Evolutionary conservation across 306 rosid genomes (phyloP), one percentile per base, ranked within the genome.

Genomic region (Quercus bicolor): DNA sequence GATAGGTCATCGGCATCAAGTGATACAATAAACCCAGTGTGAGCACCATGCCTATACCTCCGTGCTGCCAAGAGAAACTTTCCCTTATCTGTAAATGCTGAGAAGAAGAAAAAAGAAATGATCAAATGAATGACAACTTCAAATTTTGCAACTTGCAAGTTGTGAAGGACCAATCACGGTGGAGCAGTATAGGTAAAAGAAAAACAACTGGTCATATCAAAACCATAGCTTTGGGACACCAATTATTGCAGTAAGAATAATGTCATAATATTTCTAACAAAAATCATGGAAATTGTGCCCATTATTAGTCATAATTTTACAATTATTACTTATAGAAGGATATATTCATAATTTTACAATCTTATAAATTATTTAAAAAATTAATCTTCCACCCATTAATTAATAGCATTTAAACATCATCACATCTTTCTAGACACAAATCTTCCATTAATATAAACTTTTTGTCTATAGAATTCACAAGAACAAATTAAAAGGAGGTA

Each of bases 11-110:
- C 94, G 23, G 88, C 91, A 79, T 90, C 98, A 12, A 96, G 98
- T 13, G 99, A 96, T 81, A 96, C 91, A 81, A 93, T 92, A 85
- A 91, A 96, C 78, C 90, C 99, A 2, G 87, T 84, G 77, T 93
- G 96, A 34, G 99, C 91, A 70, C 99, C 98, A 64, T 86, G 88
- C 86, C 98, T 91, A 80, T 89, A 89, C 86, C 96, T 93, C 81
- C 94, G 90, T 14, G 96, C 99, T 14, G 99, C 98, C 78, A 96
- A 88, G 73, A 96, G 94, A 80, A 96, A 91, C 84, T 96, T 93
- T 71, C 99, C 99, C 84, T 88, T 86, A 48, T 96, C 99, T 68
- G 93, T 84, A 81, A 91, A 91, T 83, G 99, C 99, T 96, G 93
- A 56, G 53, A 72, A 74, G 61, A 51, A 20, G 24, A 28, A 77